A percentile compares a stretch with the other conserved stretches of the same genome.
phyloP scores from a whole-genome alignment of 2,329 filamentous ascomycete genomes.

The Fusarium domesticum region DNA sequence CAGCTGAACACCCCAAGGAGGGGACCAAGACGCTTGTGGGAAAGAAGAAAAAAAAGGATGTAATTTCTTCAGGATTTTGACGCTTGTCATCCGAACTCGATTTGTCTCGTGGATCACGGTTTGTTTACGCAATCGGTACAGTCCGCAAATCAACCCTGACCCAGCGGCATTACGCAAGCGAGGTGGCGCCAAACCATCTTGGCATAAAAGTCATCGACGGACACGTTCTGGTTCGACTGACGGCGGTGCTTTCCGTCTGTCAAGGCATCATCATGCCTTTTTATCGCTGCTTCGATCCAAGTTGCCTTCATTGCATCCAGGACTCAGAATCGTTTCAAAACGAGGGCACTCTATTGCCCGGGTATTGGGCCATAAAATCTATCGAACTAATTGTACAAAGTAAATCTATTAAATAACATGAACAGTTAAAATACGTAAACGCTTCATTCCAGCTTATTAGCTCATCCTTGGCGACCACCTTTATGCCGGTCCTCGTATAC shows the following conservation, averaged over 20 bases:
- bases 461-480: neutral
- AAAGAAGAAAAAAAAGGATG: no score
- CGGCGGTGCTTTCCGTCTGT: neutral
- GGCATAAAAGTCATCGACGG: neutral
- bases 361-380: no score
- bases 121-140: neutral
- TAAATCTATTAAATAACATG: no score
- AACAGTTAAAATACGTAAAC: neutral
- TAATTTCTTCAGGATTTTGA: no score
- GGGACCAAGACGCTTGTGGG: no score
- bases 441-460: neutral
- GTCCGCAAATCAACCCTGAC: neutral
- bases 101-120: neutral
- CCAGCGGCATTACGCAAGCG: neutral
- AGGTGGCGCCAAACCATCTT: no score
- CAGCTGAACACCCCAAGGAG: constrained; percentile 22
- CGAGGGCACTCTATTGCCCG: no score
- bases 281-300: neutral
- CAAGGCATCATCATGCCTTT: neutral
- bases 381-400: no score
- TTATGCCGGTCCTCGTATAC: constrained; percentile 18
- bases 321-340: no score
- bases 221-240: neutral
- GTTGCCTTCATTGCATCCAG: no score
- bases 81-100: no score